Evolutionary conservation across 2,329 filamentous ascomycete species (phyloP), one percentile per base, ranked within the genome.

Genomic region (Ophiostoma himal-ulmi): DNA sequence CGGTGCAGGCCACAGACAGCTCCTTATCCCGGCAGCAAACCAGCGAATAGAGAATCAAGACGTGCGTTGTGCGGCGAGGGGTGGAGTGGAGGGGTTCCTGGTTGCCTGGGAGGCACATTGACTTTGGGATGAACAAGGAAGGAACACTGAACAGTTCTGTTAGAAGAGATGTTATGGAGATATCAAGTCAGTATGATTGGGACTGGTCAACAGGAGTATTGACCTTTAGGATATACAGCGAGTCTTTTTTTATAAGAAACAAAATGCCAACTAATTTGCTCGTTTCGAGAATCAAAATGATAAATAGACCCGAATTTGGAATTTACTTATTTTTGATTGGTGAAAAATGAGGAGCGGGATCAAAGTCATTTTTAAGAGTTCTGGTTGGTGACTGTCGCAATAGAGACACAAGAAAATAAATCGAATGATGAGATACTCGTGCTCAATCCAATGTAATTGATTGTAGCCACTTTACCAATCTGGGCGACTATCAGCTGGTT

Each of bases 81-180:
- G 65, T 48, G 65, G 65, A 67, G 65, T 44, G 39, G 65, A 67
- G 65, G 65, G 65, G 65, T 44, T 67, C n/a, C 5, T 60, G 54
- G 11, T 64, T 36, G 62, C 22, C 54, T 26, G 34, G 57, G 20
- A 36, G 57, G 22, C 17, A n/a, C 8, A 14, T 57, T 8, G 22
- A 26, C n/a, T 30, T 30, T 30, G 30, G 30, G 30, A 30, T 30
- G 30, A 30, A 30, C 4, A 30, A 30, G 3, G 30, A 30, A 30
- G 30, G 30, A 30, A 30, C 30, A 30, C 30, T 26, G n/a, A 57
- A 22, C 8, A 57, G 10, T 57, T 3, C 39, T 13, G 39, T 13
- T 10, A 44, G 39, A 44, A 11, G 39, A 44, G 30, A 30, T 30
- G 30, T 30, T 30, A 30, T 30, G 4, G 30, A 3, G 4, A 30